Conservation (phyloP, 1,284 basidiomycete genomes). For the Apiotrichum laibachii region DNA sequence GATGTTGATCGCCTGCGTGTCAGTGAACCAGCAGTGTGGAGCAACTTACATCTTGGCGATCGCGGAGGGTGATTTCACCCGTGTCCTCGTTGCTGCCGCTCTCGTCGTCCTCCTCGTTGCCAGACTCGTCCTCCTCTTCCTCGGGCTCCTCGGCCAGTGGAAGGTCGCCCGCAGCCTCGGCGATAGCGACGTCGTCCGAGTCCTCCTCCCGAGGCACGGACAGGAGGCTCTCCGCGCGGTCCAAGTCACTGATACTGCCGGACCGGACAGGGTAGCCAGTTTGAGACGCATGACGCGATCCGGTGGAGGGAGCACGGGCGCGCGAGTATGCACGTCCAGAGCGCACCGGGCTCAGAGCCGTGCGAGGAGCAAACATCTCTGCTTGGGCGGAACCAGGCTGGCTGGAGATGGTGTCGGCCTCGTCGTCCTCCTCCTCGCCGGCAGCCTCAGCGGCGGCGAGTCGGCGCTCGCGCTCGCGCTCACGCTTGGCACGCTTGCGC, state of each 20-base stretch:
- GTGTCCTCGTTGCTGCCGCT: slow-evolving; percentile 57
- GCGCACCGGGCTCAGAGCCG: slow-evolving; percentile 6
- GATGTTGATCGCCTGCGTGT: slow-evolving; percentile 74
- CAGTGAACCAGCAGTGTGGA: not conserved
- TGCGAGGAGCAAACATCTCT: not conserved
- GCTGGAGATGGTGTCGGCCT: not conserved
- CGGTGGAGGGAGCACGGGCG: slow-evolving; percentile 8
- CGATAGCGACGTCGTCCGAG: slow-evolving; percentile 24
- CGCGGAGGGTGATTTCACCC: slow-evolving; percentile 85
- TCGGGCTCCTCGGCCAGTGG: slow-evolving; percentile 36
- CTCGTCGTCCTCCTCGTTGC: slow-evolving; percentile 38
- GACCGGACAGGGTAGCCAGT: slow-evolving; percentile 6
- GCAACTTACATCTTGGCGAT: slow-evolving; percentile 79
- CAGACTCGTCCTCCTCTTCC: slow-evolving; percentile 30
- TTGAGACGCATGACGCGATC: slow-evolving; percentile 19
- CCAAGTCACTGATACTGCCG: slow-evolving; percentile 21
- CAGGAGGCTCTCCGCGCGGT: slow-evolving; percentile 17
- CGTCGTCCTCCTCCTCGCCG: slow-evolving; percentile 21
- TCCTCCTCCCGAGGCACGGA: slow-evolving; percentile 3
- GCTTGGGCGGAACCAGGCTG: not conserved
- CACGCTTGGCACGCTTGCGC: slow-evolving; percentile 49
- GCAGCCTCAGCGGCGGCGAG: slow-evolving; percentile 23
- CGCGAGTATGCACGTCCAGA: slow-evolving; percentile 1
- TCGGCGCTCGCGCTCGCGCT: slow-evolving; percentile 30
- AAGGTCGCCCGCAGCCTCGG: slow-evolving; percentile 10